A percentile compares a stretch with the other conserved stretches of the same genome.
Conservation (phyloP, 2,329 filamentous ascomycete genomes). For the Westerdykella ornata region DNA sequence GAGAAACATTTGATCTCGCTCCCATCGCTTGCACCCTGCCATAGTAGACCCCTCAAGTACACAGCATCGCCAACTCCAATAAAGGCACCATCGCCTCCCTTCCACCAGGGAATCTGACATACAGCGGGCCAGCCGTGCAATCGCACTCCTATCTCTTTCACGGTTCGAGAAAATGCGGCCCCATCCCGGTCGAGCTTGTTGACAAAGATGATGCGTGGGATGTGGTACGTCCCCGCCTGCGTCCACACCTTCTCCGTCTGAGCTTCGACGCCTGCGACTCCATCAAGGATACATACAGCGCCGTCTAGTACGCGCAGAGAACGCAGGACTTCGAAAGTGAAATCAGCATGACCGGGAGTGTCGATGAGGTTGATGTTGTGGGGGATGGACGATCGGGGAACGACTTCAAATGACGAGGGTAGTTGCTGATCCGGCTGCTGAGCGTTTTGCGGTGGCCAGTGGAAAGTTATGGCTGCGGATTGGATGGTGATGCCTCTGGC, state of each 20-base stretch:
- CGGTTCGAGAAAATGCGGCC: constrained; percentile 73
- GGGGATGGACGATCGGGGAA: constrained; percentile 46
- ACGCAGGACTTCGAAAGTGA: constrained; percentile 90
- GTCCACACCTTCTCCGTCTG: constrained; percentile 96
- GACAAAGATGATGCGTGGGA: constrained; percentile 74
- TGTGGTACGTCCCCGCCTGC: constrained; percentile 77
- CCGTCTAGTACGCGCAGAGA: constrained; percentile 84
- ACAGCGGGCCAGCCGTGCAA: constrained; percentile 81
- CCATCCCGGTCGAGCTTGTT: constrained; percentile 84
- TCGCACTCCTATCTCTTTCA: constrained; percentile 75
- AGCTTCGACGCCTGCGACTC: constrained; percentile 88
- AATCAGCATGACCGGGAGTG: constrained; percentile 94
- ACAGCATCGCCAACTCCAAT: constrained; percentile 81
- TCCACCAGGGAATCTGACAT: constrained; percentile 94
- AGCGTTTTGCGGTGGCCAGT: constrained; percentile 63
- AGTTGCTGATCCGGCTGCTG: constrained; percentile 19
- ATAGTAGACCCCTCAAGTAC: constrained; percentile 66
- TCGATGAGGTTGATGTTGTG: constrained; percentile 62
- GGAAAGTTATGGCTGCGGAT: constrained; percentile 90
- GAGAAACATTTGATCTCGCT: constrained; percentile 53
- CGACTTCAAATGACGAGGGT: constrained; percentile 24
- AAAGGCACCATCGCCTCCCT: constrained; percentile 63
- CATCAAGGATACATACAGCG: constrained; percentile 87
- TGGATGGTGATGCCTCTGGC: constrained; percentile 95
- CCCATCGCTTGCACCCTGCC: constrained; percentile 61